Conservation (phyloP, 2,329 filamentous ascomycete species). For the Botrytis galanthina region DNA sequence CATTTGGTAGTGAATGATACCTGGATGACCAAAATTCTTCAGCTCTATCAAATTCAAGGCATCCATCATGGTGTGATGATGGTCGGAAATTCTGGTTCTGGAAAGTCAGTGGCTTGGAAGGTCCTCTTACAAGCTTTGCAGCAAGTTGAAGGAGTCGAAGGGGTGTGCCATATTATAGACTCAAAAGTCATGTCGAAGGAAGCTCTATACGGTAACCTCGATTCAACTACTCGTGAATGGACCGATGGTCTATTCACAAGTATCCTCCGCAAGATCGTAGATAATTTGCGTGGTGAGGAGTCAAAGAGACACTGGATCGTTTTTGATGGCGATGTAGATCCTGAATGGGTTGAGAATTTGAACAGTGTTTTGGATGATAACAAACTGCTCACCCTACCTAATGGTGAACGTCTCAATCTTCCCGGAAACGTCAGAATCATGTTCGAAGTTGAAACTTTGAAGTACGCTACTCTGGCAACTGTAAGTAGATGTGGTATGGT, state of each 20-base stretch:
- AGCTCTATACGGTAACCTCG: conserved; percentile 89
- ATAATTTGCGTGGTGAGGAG: conserved; percentile 96
- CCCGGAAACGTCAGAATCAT: conserved; percentile 96
- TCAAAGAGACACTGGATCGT: conserved; percentile 98
- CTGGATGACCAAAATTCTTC: conserved; percentile 97
- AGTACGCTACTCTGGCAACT: conserved; percentile 96
- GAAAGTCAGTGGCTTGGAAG: conserved; percentile 95
- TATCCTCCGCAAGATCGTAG: conserved; percentile 96
- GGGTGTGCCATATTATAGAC: conserved; percentile 95
- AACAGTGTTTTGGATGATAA: conserved; percentile 99
- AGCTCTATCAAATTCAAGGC: conserved; percentile 96
- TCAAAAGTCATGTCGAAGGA: conserved; percentile 99
- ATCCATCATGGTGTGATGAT: conserved; percentile 99
- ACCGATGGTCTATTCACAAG: conserved; percentile 98
- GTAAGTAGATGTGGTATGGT: conserved; percentile 99
- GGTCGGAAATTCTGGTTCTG: conserved; percentile 96
- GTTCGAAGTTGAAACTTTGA: conserved; percentile 98
- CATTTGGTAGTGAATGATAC: conserved; percentile 87
- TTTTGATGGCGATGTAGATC: conserved; percentile 98
- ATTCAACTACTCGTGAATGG: conserved; percentile 97
- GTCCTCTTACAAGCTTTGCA: conserved; percentile 88
- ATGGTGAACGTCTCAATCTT: conserved; percentile 94
- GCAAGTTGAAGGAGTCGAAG: conserved; percentile 85
- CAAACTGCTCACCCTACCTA: conserved; percentile 93
- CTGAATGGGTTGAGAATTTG: conserved; percentile 99